Evolutionary conservation across 1,284 basidiomycete genomes (phyloP).

Genomic region (Ustanciosporium gigantosporum): DNA sequence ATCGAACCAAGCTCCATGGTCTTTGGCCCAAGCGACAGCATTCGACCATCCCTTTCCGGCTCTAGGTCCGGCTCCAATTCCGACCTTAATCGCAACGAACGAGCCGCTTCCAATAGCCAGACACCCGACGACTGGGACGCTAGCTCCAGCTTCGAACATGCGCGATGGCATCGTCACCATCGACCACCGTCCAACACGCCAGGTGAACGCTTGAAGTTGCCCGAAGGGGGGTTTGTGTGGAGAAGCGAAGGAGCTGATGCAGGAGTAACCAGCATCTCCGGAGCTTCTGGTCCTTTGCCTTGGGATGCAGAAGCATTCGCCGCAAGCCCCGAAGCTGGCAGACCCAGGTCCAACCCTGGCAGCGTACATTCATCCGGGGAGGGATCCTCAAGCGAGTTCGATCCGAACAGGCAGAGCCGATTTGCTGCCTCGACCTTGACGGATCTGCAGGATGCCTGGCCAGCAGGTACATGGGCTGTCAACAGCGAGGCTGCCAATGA

Average conservation of each 20-base stretch:
- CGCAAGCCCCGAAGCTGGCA: conserved; percentile 15
- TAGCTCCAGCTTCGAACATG: conserved; percentile 29
- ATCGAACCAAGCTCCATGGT: no score
- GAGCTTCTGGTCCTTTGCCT: conserved; percentile 12
- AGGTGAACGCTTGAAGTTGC: conserved; percentile 32
- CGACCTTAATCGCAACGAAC: background rate
- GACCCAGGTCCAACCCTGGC: conserved; percentile 10
- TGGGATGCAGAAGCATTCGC: conserved; percentile 35
- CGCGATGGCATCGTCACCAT: conserved; percentile 46
- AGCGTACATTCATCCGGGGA: conserved; percentile 20
- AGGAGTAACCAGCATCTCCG: conserved; percentile 13
- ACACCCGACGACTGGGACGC: conserved; percentile 30
- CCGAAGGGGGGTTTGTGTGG: conserved; percentile 48
- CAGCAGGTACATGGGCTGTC: conserved; percentile 26
- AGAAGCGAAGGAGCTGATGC: conserved; percentile 33
- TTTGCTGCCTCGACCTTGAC: conserved; percentile 32
- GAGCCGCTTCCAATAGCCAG: conserved; percentile 5
- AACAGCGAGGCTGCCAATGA: conserved; percentile 26
- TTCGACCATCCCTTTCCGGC: conserved; percentile 9
- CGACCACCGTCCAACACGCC: conserved; percentile 23
- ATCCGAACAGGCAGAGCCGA: conserved; percentile 11
- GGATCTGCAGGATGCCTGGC: conserved; percentile 40
- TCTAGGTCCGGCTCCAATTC: conserved; percentile 4
- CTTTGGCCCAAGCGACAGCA: no score
- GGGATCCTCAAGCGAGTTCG: conserved; percentile 22